Conservation (phyloP, 2,329 filamentous ascomycete genomes). For the Fusarium liriodendri region DNA sequence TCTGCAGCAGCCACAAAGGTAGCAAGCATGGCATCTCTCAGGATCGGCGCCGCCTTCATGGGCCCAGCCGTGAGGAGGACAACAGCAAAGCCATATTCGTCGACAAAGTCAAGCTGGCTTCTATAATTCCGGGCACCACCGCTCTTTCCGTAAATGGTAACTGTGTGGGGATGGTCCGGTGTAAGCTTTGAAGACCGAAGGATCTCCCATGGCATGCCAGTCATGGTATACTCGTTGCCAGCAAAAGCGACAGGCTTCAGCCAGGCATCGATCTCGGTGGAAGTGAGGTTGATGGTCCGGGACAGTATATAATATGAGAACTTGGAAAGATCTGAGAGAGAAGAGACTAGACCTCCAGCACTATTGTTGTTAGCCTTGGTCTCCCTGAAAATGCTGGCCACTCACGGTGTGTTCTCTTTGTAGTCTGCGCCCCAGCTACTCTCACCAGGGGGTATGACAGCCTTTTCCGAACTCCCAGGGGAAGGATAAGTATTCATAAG, state of each 20-base stretch:
- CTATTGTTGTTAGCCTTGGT: constrained; percentile 27
- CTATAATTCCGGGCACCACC: constrained; percentile 50
- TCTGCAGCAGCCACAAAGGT: constrained; percentile 46
- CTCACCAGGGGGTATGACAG: constrained; percentile 48
- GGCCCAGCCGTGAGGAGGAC: constrained; percentile 48
- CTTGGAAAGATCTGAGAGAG: constrained; percentile 46
- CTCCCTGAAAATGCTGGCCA: neutral
- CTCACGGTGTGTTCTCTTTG: constrained; percentile 48
- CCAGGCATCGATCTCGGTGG: constrained; percentile 46
- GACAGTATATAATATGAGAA: constrained; percentile 46
- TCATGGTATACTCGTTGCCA: constrained; percentile 44
- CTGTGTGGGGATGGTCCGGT: constrained; percentile 43
- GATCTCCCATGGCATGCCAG: constrained; percentile 54
- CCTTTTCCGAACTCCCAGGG: constrained; percentile 45
- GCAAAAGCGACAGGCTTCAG: constrained; percentile 49
- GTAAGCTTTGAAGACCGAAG: constrained; percentile 43
- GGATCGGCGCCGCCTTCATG: constrained; percentile 40
- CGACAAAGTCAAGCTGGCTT: constrained; percentile 49
- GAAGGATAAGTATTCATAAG: constrained; percentile 39
- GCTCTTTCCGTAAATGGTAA: constrained; percentile 50
- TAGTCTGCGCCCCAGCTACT: constrained; percentile 51
- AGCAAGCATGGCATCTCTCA: constrained; percentile 45
- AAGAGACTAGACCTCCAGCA: constrained; percentile 50
- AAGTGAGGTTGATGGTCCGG: constrained; percentile 39
- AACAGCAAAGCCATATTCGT: constrained; percentile 50